phyloP scores from a whole-genome alignment of 2,329 filamentous ascomycete genomes.

The Plectosphaerella sp. region DNA sequence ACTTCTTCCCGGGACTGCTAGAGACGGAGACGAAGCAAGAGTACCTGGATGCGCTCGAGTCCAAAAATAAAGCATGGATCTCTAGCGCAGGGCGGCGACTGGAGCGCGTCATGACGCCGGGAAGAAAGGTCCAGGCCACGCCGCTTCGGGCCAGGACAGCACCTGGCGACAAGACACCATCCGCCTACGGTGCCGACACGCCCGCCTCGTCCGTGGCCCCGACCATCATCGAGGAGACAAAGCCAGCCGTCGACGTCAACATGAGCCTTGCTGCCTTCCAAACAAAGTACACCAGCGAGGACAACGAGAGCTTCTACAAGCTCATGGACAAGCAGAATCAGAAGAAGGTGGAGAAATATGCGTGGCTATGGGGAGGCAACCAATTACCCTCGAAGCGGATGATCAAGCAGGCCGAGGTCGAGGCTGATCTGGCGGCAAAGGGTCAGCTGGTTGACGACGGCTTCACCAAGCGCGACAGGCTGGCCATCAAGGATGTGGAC shows the following conservation, averaged over 20 bases:
- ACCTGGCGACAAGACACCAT: conserved; percentile 52
- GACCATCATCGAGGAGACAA: conserved; percentile 28
- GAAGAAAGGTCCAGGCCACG: conserved; percentile 29
- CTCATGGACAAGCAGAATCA: conserved; percentile 87
- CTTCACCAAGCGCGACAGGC: conserved; percentile 46
- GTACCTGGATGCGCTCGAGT: conserved; percentile 86
- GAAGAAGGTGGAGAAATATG: conserved; percentile 77
- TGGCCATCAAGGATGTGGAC: conserved; percentile 63
- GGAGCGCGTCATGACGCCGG: conserved; percentile 77
- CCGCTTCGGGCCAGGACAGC: conserved; percentile 20
- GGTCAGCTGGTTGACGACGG: conserved; percentile 51
- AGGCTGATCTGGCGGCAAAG: conserved; percentile 44
- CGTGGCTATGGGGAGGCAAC: conserved; percentile 86
- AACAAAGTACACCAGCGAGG: conserved; percentile 90
- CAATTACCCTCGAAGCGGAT: conserved; percentile 80
- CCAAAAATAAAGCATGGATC: conserved; percentile 82
- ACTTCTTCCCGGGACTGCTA: conserved; percentile 91
- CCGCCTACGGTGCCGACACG: conserved; percentile 67
- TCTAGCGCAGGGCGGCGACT: conserved; percentile 70
- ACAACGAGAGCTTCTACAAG: conserved; percentile 95
- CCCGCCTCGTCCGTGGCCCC: conserved; percentile 54
- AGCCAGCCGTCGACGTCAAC: conserved; percentile 61
- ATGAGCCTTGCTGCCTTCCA: conserved; percentile 85
- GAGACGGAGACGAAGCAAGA: conserved; percentile 87
- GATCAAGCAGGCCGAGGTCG: conserved; percentile 60